Evolutionary conservation across 805 yeast genomes (phyloP), one percentile per base, ranked within the genome.

Genomic region (Komagataella phaffii): DNA sequence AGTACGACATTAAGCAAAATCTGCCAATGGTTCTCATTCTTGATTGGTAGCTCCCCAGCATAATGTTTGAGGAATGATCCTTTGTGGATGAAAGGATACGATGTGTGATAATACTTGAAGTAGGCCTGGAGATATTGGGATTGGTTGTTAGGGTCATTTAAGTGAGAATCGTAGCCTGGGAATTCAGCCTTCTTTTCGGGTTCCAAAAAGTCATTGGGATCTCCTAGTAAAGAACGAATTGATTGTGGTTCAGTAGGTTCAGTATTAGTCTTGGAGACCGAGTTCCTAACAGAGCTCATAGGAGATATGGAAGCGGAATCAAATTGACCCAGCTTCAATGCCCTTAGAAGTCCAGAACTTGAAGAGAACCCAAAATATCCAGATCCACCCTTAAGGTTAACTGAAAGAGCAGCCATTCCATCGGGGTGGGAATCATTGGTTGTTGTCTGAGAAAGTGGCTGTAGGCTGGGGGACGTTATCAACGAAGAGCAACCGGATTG

Each of bases 351-450:
- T 6, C 78, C 77, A 2, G 83, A 74, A 53, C 79, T 72, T 3
- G 88, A 80, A 7, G 81, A 84, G 10, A 76, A 74, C 1, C 89
- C 89, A 56, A 78, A 77, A 59, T 79, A 82, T 0, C 88, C 88
- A 46, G 60, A 50, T 21, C 61, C 57, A 24, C 80, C 76, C 49
- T 77, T 73, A 24, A 21, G 47, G 47, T 45, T 24, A 14, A 70
- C 64, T 46, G 79, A 73, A 21, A 79, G 58, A 1, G 82, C 84
- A 0, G 83, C 85, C 86, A 82, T 81, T 8, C 86, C 85, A 61
- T 82, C 86, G 49, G 17, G 17, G 17, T 67, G 61, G 56, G 62
- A 45, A 14, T 30, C 44, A 8, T 23, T 19, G 17, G 49, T 47
- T 12, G 21, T 47, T n/a, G 44, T 24, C 14, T n/a, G 40, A 36